phyloP scores from a whole-genome alignment of 495 filamentous ascomycete genomes.

The Aspergillus egyptiacus region DNA sequence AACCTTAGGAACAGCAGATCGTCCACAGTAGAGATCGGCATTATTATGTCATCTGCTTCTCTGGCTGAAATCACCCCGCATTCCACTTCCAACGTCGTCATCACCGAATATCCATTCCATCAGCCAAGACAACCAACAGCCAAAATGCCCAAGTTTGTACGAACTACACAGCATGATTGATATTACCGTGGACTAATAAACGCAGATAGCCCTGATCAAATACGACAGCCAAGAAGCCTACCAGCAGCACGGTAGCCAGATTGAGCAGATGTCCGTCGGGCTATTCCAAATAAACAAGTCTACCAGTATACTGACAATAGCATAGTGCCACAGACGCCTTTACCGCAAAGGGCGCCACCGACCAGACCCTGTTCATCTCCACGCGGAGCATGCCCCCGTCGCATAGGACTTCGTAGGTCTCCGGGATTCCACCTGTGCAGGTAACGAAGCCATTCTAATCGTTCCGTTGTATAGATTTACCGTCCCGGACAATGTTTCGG shows the following conservation, averaged over 20 bases:
- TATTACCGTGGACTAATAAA: too few relatives aligned
- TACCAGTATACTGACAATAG: background rate
- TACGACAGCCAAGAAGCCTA: slow-evolving; percentile 15
- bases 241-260: slow-evolving; percentile 9
- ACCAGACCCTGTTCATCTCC: slow-evolving; percentile 13
- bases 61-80: too few relatives aligned
- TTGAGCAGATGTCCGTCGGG: slow-evolving; percentile 11
- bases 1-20: too few relatives aligned
- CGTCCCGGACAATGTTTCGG: slow-evolving; percentile 9
- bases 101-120: too few relatives aligned
- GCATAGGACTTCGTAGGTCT: slow-evolving; percentile 13
- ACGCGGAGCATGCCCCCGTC: slow-evolving; percentile 16
- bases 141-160: too few relatives aligned
- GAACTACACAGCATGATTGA: too few relatives aligned
- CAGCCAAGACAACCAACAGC: too few relatives aligned
- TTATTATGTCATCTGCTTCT: too few relatives aligned
- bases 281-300: background rate
- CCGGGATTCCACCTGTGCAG: too few relatives aligned
- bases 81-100: too few relatives aligned
- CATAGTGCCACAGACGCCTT: slow-evolving; percentile 9
- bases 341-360: slow-evolving; percentile 5
- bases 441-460: background rate
- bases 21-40: too few relatives aligned
- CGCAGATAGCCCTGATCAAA: slow-evolving; percentile 14
- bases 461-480: background rate